These are phyloP conservation scores for Carex cristatella DNA, from an alignment of 176 grass and related monocot genomes.

Conservation along the genomic window DNA sequence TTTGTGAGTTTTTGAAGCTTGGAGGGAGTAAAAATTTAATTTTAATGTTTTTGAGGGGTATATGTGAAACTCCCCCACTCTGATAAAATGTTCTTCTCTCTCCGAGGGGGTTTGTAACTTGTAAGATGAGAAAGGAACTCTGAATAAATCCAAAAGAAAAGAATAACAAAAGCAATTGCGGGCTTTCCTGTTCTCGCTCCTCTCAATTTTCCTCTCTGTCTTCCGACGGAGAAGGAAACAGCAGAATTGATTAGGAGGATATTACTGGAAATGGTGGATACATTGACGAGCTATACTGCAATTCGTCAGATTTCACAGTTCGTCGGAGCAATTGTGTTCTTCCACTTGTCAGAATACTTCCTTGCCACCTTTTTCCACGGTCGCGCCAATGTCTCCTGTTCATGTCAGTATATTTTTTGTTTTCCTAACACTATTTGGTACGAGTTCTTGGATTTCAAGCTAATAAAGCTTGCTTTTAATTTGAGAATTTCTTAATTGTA, in stretches of 20 bases:
- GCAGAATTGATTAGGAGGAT: not conserved
- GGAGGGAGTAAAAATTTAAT: too few species aligned
- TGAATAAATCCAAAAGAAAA: not conserved
- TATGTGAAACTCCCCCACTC: too few species aligned
- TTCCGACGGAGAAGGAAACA: slow-evolving; percentile 2
- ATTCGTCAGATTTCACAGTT: slow-evolving; percentile 54
- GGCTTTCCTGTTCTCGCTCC: not conserved
- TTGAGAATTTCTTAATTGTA: not conserved
- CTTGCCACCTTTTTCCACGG: slow-evolving; percentile 65
- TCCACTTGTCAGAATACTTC: slow-evolving; percentile 78
- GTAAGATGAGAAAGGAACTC: not conserved
- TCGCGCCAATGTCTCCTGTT: slow-evolving; percentile 49
- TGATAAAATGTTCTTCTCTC: not conserved
- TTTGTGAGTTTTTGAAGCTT: too few species aligned
- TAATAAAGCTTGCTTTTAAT: not conserved
- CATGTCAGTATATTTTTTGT: slow-evolving; percentile 37
- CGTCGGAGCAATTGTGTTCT: slow-evolving; percentile 44
- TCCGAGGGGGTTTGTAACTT: not conserved
- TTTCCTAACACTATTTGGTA: not conserved
- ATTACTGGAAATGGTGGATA: slow-evolving; percentile 8
- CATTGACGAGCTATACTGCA: slow-evolving; percentile 11
- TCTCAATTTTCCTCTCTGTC: not conserved
- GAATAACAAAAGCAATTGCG: not conserved
- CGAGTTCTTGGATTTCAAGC: not conserved
- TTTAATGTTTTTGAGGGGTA: too few species aligned